Evolutionary conservation across 441 rosid genomes (phyloP).

Genomic region (Populus hybrid): DNA sequence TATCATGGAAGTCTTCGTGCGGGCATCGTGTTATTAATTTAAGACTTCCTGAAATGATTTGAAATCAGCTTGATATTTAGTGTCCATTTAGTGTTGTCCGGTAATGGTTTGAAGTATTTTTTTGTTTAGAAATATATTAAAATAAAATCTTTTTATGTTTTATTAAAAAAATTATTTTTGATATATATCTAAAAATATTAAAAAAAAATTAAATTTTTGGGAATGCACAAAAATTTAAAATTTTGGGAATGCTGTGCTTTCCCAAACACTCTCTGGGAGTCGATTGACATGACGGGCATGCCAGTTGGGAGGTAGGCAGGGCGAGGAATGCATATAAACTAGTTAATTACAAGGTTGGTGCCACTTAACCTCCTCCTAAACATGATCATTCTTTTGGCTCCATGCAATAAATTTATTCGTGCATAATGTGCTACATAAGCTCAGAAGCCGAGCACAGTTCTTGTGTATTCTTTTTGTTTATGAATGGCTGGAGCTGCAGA

Average conservation of each 20-base stretch:
- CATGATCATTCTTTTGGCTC: slow-evolving; percentile 68
- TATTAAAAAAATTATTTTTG: no score
- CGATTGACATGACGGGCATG: slow-evolving; percentile 52
- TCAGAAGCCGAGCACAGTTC: slow-evolving; percentile 1
- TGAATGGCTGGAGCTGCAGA: slow-evolving; percentile 62
- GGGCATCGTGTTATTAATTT: background rate
- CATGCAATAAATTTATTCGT: slow-evolving; percentile 43
- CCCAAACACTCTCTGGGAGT: slow-evolving; percentile 36
- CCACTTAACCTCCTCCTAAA: slow-evolving; percentile 86
- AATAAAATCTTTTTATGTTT: no score
- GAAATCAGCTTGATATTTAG: no score
- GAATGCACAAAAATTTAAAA: no score
- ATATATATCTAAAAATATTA: no score
- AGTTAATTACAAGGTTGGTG: slow-evolving; percentile 34
- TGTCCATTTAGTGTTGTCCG: no score
- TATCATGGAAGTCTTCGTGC: background rate
- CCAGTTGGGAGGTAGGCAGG: slow-evolving; percentile 68
- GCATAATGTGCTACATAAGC: slow-evolving; percentile 56
- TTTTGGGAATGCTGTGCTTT: no score
- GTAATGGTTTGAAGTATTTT: no score
- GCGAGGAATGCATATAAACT: slow-evolving; percentile 23
- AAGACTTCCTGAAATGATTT: no score
- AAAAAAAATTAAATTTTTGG: no score
- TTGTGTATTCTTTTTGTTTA: slow-evolving; percentile 16
- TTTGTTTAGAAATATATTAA: no score